Percentiles rank a stretch among this genome's conserved stretches.
phyloP scores from a whole-genome alignment of 225 moss, liverwort and hornwort genomes.

The Antitrichia curtipendula region DNA sequence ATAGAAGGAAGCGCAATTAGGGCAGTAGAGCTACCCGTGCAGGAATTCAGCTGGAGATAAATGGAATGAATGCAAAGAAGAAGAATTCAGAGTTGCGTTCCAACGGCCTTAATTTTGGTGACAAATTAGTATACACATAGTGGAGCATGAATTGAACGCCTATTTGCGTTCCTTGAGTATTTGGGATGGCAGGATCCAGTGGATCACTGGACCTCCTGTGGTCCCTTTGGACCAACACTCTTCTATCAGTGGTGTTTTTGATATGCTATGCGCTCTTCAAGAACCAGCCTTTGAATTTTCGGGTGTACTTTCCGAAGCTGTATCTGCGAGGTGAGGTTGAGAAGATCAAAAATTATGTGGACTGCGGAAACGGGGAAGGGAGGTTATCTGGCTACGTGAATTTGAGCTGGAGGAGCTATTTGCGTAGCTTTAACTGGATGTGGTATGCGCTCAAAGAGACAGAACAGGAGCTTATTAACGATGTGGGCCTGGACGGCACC shows the following conservation, averaged over 20 bases:
- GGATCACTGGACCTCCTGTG: conserved; percentile 24
- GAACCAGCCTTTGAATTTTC: conserved; percentile 69
- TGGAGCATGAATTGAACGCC: neutral
- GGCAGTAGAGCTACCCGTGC: neutral
- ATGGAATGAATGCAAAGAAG: neutral
- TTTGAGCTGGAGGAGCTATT: conserved; percentile 46
- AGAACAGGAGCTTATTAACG: conserved; percentile 51
- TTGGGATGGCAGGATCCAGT: neutral
- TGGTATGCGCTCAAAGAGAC: conserved; percentile 40
- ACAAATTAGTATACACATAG: neutral
- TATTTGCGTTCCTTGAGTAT: neutral
- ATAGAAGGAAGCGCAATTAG: neutral
- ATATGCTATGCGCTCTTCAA: conserved; percentile 49
- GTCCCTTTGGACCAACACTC: conserved; percentile 27
- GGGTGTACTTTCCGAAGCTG: conserved; percentile 67
- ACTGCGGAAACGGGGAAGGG: neutral
- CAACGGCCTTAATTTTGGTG: neutral
- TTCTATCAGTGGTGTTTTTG: conserved; percentile 27
- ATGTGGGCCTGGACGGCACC: conserved; percentile 70
- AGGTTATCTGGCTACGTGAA: conserved; percentile 49
- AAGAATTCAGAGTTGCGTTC: neutral
- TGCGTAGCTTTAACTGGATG: conserved; percentile 63
- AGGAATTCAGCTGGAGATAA: neutral
- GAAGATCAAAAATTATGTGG: neutral
- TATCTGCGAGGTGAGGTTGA: conserved; percentile 22